phyloP scores from a whole-genome alignment of 768 basidiomycete species.

The Rhizopogon vesiculosus region DNA sequence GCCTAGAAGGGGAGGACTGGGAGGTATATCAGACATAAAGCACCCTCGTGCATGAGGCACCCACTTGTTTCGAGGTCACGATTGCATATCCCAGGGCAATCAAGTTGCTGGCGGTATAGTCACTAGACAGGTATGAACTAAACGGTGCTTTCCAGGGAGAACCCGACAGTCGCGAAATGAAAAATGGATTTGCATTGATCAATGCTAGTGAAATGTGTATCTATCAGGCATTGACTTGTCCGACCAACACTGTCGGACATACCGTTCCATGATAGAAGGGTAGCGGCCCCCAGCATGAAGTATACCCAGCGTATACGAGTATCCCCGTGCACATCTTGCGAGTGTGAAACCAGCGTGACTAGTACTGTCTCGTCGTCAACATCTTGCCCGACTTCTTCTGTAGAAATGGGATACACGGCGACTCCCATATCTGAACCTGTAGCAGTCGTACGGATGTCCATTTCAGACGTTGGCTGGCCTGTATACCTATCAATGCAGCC shows the following conservation, averaged over 20 bases:
- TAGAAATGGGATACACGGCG: not conserved
- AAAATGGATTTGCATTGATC: slow-evolving; percentile 83
- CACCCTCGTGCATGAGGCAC: slow-evolving; percentile 15
- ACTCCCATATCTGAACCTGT: not conserved
- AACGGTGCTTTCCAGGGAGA: slow-evolving; percentile 58
- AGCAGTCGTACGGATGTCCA: not conserved
- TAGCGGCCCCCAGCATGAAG: slow-evolving; percentile 73
- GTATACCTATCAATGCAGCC: not conserved
- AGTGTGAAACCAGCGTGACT: not conserved
- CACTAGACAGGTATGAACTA: slow-evolving; percentile 59
- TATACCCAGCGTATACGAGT: slow-evolving; percentile 55
- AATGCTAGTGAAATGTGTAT: slow-evolving; percentile 45
- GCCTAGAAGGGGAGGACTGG: slow-evolving; percentile 58
- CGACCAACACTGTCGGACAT: slow-evolving; percentile 13
- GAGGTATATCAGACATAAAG: not conserved
- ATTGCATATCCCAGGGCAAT: slow-evolving; percentile 73
- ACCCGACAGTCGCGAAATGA: slow-evolving; percentile 61
- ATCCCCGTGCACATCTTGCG: slow-evolving; percentile 23
- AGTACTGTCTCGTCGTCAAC: not conserved
- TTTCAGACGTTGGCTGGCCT: not conserved
- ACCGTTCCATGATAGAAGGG: slow-evolving; percentile 92
- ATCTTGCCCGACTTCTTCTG: not conserved
- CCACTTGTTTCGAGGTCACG: slow-evolving; percentile 58
- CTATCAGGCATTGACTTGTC: not conserved
- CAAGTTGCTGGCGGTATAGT: slow-evolving; percentile 64